Conservation (phyloP, 805 yeast species). For the Nakazawaea holstii region DNA sequence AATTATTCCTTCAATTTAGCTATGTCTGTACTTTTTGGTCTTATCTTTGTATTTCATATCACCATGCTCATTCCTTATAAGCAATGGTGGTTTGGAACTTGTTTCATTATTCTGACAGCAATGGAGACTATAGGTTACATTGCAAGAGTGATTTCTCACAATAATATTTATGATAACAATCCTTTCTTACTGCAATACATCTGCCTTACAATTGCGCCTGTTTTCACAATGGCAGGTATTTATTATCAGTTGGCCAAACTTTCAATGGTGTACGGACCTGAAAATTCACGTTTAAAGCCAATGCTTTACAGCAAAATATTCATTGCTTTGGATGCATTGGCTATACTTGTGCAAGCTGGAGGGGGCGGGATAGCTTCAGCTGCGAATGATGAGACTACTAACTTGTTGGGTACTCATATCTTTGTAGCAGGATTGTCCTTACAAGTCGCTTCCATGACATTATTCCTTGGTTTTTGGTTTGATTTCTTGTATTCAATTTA, state of each 20-base stretch:
- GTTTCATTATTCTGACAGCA: constrained; percentile 49
- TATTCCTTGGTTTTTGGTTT: constrained; percentile 48
- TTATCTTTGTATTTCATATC: constrained; percentile 37
- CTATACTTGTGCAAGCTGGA: constrained; percentile 61
- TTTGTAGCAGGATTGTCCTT: constrained; percentile 77
- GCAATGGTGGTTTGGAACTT: constrained; percentile 62
- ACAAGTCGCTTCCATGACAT: constrained; percentile 65
- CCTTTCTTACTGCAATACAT: constrained; percentile 60
- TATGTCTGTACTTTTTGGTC: constrained; percentile 47
- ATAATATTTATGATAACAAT: constrained; percentile 26
- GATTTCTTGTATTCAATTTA: constrained; percentile 39
- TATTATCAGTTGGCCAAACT: constrained; percentile 68
- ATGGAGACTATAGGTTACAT: constrained; percentile 67
- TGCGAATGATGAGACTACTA: constrained; percentile 27
- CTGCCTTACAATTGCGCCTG: constrained; percentile 73
- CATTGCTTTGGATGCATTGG: constrained; percentile 58
- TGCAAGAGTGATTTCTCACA: constrained; percentile 49
- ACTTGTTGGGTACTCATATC: constrained; percentile 49
- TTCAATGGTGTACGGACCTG: constrained; percentile 53
- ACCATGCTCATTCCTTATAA: constrained; percentile 38
- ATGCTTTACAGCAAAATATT: constrained; percentile 59
- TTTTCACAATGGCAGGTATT: constrained; percentile 78
- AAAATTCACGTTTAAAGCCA: constrained; percentile 48
- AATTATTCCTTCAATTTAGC: constrained; percentile 53
- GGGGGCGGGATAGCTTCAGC: constrained; percentile 74